Conservation (phyloP, 495 filamentous ascomycete genomes). For the Penicillium ochrochloron region DNA sequence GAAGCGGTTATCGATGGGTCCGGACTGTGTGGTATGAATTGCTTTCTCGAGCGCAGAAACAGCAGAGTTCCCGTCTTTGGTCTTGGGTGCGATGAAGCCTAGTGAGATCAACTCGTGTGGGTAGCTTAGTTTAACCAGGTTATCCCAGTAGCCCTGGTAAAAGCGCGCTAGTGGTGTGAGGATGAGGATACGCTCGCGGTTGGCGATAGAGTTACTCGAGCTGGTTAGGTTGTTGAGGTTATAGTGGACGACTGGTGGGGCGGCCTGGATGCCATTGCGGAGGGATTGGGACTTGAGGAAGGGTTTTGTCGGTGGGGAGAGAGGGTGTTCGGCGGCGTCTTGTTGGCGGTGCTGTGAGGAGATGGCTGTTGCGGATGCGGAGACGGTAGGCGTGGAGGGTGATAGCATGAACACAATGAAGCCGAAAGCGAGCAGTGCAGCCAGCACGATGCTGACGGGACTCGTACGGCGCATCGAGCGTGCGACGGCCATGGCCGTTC, state of each 20-base stretch:
- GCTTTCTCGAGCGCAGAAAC: slow-evolving; percentile 80
- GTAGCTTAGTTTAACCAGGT: slow-evolving; percentile 81
- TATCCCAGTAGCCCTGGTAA: slow-evolving; percentile 95
- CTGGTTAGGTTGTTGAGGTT: slow-evolving; percentile 91
- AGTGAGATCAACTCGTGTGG: slow-evolving; percentile 93
- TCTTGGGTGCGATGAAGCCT: slow-evolving; percentile 96
- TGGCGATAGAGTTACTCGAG: slow-evolving; percentile 69
- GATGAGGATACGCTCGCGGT: slow-evolving; percentile 85
- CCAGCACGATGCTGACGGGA: slow-evolving; percentile 68
- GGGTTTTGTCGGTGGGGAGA: slow-evolving; percentile 84
- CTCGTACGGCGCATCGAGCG: slow-evolving; percentile 68
- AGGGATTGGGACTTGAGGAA: slow-evolving; percentile 69
- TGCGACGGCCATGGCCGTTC: slow-evolving; percentile 54
- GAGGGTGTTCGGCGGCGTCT: slow-evolving; percentile 68
- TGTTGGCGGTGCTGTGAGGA: slow-evolving; percentile 55
- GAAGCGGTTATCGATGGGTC: slow-evolving; percentile 80
- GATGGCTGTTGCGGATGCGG: slow-evolving; percentile 40
- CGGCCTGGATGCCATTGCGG: slow-evolving; percentile 56
- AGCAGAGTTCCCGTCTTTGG: slow-evolving; percentile 82
- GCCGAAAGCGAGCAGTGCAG: slow-evolving; percentile 61
- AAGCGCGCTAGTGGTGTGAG: slow-evolving; percentile 92
- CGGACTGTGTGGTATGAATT: slow-evolving; percentile 80
- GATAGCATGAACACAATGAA: slow-evolving; percentile 69
- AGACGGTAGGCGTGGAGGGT: slow-evolving; percentile 43
- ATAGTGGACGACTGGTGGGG: slow-evolving; percentile 93